Evolutionary conservation across 768 basidiomycete genomes (phyloP).

Genomic region (Lentinula detonsa): DNA sequence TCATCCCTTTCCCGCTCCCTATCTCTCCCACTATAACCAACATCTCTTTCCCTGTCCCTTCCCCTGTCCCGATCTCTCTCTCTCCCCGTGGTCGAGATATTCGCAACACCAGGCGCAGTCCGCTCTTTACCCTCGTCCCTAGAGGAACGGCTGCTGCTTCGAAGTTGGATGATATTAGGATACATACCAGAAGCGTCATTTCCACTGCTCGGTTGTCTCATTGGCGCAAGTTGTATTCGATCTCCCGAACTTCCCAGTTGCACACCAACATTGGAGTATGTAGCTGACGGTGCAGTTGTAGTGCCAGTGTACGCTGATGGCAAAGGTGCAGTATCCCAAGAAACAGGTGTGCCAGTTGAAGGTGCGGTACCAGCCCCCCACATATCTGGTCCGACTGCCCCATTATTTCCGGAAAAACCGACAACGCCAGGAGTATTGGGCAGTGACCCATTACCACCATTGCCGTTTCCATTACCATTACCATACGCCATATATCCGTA

Average conservation of each 20-base stretch:
- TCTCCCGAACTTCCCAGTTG: slow-evolving; percentile 12
- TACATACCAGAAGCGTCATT: neutral
- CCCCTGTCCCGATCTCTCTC: neutral
- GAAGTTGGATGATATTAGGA: slow-evolving; percentile 1
- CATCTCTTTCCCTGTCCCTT: neutral
- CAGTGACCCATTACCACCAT: neutral
- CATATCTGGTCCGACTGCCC: neutral
- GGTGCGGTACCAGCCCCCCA: neutral
- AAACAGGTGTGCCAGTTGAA: neutral
- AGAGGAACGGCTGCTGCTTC: slow-evolving; percentile 1
- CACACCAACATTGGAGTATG: neutral
- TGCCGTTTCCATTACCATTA: neutral
- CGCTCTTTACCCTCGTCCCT: slow-evolving; percentile 1
- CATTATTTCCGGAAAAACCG: neutral
- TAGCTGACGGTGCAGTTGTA: neutral
- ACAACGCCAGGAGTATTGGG: neutral
- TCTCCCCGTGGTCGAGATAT: neutral
- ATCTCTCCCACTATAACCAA: neutral
- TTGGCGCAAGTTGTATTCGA: slow-evolving; percentile 28
- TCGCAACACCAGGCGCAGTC: neutral
- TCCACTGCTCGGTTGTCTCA: slow-evolving; percentile 11
- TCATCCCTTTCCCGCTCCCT: neutral
- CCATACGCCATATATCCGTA: slow-evolving; percentile 14
- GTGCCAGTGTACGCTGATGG: neutral
- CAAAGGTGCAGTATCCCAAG: neutral